These are phyloP conservation scores for Hortaea sp. DNA, from an alignment of 2,329 filamentous ascomycete species.

Conservation along the genomic window DNA sequence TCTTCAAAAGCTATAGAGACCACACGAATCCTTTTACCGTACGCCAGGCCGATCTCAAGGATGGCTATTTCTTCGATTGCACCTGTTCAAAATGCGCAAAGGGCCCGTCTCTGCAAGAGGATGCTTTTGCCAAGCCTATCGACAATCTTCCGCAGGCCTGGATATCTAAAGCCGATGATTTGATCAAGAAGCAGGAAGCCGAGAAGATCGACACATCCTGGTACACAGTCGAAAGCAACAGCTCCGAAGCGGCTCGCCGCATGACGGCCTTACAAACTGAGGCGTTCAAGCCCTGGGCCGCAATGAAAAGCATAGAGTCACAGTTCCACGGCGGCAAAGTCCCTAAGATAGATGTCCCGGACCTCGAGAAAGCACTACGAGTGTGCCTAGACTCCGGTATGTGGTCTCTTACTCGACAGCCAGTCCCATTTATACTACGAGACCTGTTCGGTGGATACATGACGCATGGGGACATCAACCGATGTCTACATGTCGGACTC, in stretches of 20 bases:
- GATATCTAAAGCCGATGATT: neutral
- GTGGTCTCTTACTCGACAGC: slow-evolving; percentile 44
- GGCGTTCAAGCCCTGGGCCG: neutral
- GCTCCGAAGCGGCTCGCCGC: neutral
- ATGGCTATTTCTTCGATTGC: slow-evolving; percentile 51
- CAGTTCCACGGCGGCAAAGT: neutral
- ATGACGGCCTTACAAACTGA: neutral
- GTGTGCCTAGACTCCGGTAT: slow-evolving; percentile 22
- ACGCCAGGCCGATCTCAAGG: slow-evolving; percentile 43
- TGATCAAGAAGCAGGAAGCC: neutral
- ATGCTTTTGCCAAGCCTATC: slow-evolving; percentile 29
- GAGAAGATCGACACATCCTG: neutral
- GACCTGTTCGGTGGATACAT: slow-evolving; percentile 43
- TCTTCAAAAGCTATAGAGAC: slow-evolving; percentile 55
- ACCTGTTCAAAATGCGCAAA: slow-evolving; percentile 41
- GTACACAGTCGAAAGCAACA: neutral
- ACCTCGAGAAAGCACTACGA: slow-evolving; percentile 13
- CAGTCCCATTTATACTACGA: slow-evolving; percentile 44
- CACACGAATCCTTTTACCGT: slow-evolving; percentile 39
- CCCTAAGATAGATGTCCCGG: neutral
- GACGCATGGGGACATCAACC: slow-evolving; percentile 30
- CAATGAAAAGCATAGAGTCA: neutral
- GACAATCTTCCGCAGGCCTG: slow-evolving; percentile 15
- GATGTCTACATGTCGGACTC: slow-evolving; percentile 42
- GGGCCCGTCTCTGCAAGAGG: slow-evolving; percentile 29